These are phyloP conservation scores for Wallacemonas sp. DNA, from an alignment of 208 protist species.

Conservation along the genomic window DNA sequence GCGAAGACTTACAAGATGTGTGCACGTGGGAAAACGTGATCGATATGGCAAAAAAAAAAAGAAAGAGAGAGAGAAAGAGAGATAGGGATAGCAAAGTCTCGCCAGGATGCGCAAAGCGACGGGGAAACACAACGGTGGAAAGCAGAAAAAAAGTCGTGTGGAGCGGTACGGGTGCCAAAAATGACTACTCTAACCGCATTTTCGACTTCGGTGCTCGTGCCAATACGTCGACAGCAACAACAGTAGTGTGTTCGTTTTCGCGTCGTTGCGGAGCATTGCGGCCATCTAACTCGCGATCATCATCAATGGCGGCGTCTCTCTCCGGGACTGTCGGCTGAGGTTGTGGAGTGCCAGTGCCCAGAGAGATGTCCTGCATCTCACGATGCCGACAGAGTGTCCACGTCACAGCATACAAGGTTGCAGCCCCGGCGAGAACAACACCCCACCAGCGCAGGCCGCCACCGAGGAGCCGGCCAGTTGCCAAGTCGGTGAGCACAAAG, in stretches of 20 bases:
- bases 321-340: not conserved
- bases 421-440: slow-evolving; percentile 19
- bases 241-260: not conserved
- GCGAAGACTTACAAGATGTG: too few species aligned
- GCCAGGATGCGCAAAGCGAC: not conserved
- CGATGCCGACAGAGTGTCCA: slow-evolving; percentile 45
- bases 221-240: not conserved
- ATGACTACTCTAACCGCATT: not conserved
- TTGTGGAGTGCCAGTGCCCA: not conserved
- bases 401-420: slow-evolving; percentile 40
- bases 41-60: not conserved
- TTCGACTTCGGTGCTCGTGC: not conserved
- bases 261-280: not conserved
- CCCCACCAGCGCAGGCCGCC: slow-evolving; percentile 62
- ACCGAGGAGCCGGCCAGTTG: slow-evolving; percentile 27
- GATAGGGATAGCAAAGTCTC: not conserved
- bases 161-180: too few species aligned
- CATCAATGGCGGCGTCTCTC: not conserved
- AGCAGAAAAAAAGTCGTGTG: not conserved
- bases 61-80: not conserved
- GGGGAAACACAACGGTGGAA: not conserved
- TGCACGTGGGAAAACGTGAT: not conserved
- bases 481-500: slow-evolving; percentile 41
- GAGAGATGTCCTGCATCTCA: slow-evolving; percentile 75
- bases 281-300: not conserved